Evolutionary conservation across 805 yeast species (phyloP), one percentile per base, ranked within the genome.

Genomic region (Pichia nakasei): DNA sequence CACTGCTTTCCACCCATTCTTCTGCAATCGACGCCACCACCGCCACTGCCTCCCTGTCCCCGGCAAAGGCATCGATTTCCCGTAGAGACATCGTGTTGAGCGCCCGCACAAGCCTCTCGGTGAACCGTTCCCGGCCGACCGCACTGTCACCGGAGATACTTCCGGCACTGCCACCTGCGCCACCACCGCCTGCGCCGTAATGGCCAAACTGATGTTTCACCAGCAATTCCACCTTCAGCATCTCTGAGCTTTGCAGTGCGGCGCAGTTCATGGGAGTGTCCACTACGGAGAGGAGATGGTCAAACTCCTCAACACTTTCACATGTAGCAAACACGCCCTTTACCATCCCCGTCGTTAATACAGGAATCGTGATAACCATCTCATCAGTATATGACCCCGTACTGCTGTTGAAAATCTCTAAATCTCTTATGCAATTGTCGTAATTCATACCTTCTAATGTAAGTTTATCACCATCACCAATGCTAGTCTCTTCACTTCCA

Each of bases 401-500:
- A 29, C 32, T 29, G 1, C 17, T 13, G 7, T 13, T 29, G 5
- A 29, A 29, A 2, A 29, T 29, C 18, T 29, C 32, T 29, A 29
- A 29, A 29, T 29, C 18, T 29, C 32, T 12, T 29, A 9, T 4
- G 12, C 19, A 5, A 13, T 15, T 21, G 12, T 24, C 27, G 12
- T 24, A 24, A 11, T 24, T 12, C 12, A 12, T 29, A 29, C 7
- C 17, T 7, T n/a, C n/a, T n/a, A n/a, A n/a, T n/a, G 15, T 29
- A 27, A 13, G 17, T 13, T 26, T 17, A 9, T 19, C 21, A 8
- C 34, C 22, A 21, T 51, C 29, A 15, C 33, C 22, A 38, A 45
- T 21, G 20, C 45, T 48, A 12, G 50, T 42, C n/a, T n/a, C n/a
- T 34, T 44, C 40, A 39, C 41, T 52, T 9, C 49, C 41, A 21